These are phyloP conservation scores for Aristolochia fimbriata DNA, from an alignment of 164 flowering plant genomes.

Conservation along the genomic window DNA sequence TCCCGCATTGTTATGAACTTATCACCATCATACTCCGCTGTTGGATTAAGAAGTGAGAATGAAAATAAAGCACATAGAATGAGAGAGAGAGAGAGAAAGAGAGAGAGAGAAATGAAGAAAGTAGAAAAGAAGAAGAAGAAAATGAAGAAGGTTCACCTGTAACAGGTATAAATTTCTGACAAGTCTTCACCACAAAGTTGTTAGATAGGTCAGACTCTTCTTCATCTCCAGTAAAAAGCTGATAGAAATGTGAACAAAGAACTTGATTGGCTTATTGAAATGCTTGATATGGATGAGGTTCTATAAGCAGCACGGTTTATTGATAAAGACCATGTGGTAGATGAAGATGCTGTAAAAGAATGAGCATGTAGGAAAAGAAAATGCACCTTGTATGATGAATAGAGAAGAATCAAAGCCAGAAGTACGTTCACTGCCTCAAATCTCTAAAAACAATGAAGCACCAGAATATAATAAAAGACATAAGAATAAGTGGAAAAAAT, in stretches of 20 bases:
- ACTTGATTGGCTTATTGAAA: background rate
- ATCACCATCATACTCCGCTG: conserved; percentile 83
- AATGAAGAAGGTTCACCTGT: conserved; percentile 36
- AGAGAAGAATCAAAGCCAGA: conserved; percentile 70
- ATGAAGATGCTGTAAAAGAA: background rate
- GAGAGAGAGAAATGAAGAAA: background rate
- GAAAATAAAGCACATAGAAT: background rate
- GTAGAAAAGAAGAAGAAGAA: background rate
- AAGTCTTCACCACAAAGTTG: conserved; percentile 84
- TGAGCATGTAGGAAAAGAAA: conserved; percentile 8
- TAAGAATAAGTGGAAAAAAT: background rate
- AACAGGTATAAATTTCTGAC: conserved; percentile 86
- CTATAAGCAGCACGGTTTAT: no score
- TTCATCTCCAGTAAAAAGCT: conserved; percentile 72
- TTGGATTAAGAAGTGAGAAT: conserved; percentile 10
- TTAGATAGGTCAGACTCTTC: conserved; percentile 78
- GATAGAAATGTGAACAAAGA: conserved; percentile 9
- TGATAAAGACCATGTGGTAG: no score
- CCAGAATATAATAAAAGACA: background rate
- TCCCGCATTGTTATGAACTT: conserved; percentile 58
- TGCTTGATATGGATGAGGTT: background rate
- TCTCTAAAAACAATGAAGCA: conserved; percentile 36
- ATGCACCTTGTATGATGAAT: conserved; percentile 77
- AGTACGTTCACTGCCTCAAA: conserved; percentile 83
- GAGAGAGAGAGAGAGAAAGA: background rate